Conservation (phyloP, 495 filamentous ascomycete species). For the Podospora comata region DNA sequence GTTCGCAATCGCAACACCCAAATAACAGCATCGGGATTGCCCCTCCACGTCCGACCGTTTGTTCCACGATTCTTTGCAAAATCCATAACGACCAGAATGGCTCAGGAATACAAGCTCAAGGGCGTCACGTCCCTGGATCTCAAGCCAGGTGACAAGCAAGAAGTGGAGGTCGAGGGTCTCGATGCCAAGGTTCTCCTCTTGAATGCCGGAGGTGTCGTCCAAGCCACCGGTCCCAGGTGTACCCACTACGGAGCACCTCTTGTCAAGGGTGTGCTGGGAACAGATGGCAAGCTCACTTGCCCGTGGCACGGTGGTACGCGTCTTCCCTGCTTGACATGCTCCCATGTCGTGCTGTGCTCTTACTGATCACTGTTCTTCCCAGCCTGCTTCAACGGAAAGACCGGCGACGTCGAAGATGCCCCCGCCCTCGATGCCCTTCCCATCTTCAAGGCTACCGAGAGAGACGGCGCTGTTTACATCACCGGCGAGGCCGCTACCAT, state of each 20-base stretch:
- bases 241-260: slow-evolving; percentile 92
- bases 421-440: slow-evolving; percentile 80
- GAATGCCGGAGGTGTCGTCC: slow-evolving; percentile 67
- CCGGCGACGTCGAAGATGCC: slow-evolving; percentile 93
- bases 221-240: slow-evolving; percentile 81
- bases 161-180: slow-evolving; percentile 86
- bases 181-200: slow-evolving; percentile 82
- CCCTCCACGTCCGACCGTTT: slow-evolving; percentile 9
- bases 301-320: slow-evolving; percentile 87
- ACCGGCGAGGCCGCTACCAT: slow-evolving; percentile 75
- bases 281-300: slow-evolving; percentile 81
- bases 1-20: background rate
- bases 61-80: slow-evolving; percentile 11
- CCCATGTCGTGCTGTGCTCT: slow-evolving; percentile 11
- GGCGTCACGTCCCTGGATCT: slow-evolving; percentile 68
- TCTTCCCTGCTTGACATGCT: slow-evolving; percentile 8
- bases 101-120: slow-evolving; percentile 83
- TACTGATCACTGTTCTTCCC: slow-evolving; percentile 8
- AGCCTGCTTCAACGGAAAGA: slow-evolving; percentile 88
- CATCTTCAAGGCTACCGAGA: slow-evolving; percentile 75
- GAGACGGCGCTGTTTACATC: slow-evolving; percentile 79
- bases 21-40: background rate
- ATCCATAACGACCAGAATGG: slow-evolving; percentile 33
- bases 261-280: slow-evolving; percentile 74
- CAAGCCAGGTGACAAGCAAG: slow-evolving; percentile 74